These are phyloP conservation scores for Clarireedia monteithiana DNA, from an alignment of 2,329 filamentous ascomycete genomes.

Conservation along the genomic window DNA sequence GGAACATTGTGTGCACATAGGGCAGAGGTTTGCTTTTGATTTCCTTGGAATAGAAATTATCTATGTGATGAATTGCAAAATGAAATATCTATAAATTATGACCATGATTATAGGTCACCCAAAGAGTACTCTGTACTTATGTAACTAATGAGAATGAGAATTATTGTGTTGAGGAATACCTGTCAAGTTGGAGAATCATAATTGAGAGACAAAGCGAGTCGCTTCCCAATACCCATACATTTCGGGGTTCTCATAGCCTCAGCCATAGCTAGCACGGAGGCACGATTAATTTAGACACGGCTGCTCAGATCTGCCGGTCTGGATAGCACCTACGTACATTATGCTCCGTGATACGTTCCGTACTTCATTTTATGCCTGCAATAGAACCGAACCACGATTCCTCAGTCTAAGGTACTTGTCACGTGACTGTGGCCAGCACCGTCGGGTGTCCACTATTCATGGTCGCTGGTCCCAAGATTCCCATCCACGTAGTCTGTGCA, in stretches of 20 bases:
- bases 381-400: too few species aligned
- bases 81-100: background rate
- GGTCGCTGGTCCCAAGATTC: background rate
- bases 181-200: background rate
- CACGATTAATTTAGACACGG: too few species aligned
- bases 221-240: background rate
- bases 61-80: background rate
- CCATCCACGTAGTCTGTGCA: background rate
- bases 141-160: background rate
- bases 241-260: background rate
- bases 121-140: too few species aligned
- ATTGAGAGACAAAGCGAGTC: background rate
- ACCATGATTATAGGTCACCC: background rate
- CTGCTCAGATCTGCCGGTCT: too few species aligned
- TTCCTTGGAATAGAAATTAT: conserved; percentile 10
- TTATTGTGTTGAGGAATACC: background rate
- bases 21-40: conserved; percentile 7
- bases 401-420: too few species aligned
- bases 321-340: too few species aligned
- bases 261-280: background rate
- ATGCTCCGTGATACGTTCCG: too few species aligned
- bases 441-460: too few species aligned
- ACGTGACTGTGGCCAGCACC: too few species aligned
- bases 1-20: conserved; percentile 27
- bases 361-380: too few species aligned